Evolutionary conservation across 2,329 filamentous ascomycete genomes (phyloP), one percentile per base, ranked within the genome.

Genomic region (Ophiostoma himal-ulmi): DNA sequence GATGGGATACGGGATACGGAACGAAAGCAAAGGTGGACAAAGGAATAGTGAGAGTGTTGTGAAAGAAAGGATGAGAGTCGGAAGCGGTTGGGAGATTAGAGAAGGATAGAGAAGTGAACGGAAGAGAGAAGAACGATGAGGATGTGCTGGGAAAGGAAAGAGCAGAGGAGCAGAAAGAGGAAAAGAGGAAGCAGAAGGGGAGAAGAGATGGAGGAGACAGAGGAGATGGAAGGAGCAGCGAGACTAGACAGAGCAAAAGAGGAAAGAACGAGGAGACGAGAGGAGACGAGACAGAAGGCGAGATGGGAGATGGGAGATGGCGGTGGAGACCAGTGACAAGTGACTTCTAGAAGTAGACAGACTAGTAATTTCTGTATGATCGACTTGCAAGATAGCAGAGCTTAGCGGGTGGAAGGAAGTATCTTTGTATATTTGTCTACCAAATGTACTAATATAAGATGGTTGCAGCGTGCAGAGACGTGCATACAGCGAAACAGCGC

Each of bases 1-100:
- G 30, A 26, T 11, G 52, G 52, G 52, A 57, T 26, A 26, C 22
- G 52, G 52, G 52, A 57, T 26, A 26, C 44, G n/a, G 13, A 6
- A 34, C n/a, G 57, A 34, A 22, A 70, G 71, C 62, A 76, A 75
- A 75, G 76, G 75, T 75, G 75, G 77, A 75, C 75, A 76, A 76
- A 75, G 75, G 77, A 76, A 76, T 76, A 77, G 37, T 48, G 76
- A 74, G 52, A 57, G 52, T 57, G 44, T 75, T 74, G 48, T 57
- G 62, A 52, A 57, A 67, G 67, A 62, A 34, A 68, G 44, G 65
- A 48, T 26, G 36, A 39, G 65, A 30, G 10, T 17, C 69, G 66
- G 68, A 67, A 54, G 68, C 48, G 68, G 70, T 67, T 67, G 41
- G 69, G 68, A 64, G 57, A 67, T 67, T 44, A 52, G 34, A 57